Evolutionary conservation across 2,329 filamentous ascomycete species (phyloP), one percentile per base, ranked within the genome.

Genomic region (Pseudopithomyces chartarum): DNA sequence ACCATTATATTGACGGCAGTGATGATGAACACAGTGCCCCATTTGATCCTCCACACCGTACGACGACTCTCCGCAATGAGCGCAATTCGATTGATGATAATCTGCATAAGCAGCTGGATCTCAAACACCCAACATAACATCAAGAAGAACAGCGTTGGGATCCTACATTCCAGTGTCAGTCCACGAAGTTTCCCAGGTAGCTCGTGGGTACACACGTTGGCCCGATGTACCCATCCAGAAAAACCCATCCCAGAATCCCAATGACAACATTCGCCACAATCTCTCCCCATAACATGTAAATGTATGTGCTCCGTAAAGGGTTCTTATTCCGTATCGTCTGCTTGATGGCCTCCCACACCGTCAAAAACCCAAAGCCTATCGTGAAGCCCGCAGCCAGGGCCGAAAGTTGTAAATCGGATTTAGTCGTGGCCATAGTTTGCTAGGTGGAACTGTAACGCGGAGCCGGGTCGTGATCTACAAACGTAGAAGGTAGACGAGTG

Each of bases 21-120:
- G 49, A 85, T 82, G 2, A 81, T 15, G 0, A 68, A 38, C 0
- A 80, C 74, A 0, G 79, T 79, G 0, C 75, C 75, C 79, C 79
- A 82, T 71, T 84, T 84, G 26, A 85, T 60, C 13, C 62, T 69
- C 0, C 49, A 23, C 6, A 80, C 75, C 1, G 75, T 77, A 0
- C 62, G 67, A 22, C 70, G 71, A 42, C 78, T 70, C 13, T 80
- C 76, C 12, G 79, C 75, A 34, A 85, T 79, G 38, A 85, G 76
- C 0, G 78, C 75, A 20, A 84, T 80, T 52, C 83, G 78, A 61
- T 84, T 85, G 66, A 84, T 80, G 60, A 85, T 83, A 45, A 85
- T 84, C 60, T 84, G 82, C 71, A 84, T 78, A 1, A 84, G 62
- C 1, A 83, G 70, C 57, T 84, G 82, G 13, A 84, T 78, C 38